These are phyloP conservation scores for Trametes meyenii DNA, from an alignment of 768 basidiomycete genomes.

Conservation along the genomic window DNA sequence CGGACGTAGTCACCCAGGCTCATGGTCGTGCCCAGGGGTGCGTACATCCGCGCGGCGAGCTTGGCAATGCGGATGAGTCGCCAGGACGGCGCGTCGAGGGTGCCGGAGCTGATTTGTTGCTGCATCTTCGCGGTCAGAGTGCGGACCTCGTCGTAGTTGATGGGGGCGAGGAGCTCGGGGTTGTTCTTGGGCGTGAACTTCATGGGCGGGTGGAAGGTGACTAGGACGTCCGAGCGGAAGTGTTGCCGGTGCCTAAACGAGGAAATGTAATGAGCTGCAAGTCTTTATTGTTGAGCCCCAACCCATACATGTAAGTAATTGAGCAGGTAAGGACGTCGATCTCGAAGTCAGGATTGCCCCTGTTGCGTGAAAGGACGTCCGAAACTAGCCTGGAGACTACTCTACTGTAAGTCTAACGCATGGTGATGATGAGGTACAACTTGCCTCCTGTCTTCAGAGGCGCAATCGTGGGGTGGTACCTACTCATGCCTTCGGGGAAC, in stretches of 20 bases:
- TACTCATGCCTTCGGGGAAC: slow-evolving; percentile 86
- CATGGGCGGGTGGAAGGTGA: slow-evolving; percentile 77
- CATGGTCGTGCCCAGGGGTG: slow-evolving; percentile 86
- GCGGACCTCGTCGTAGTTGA: slow-evolving; percentile 63
- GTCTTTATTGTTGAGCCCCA: not conserved
- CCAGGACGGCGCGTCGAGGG: slow-evolving; percentile 87
- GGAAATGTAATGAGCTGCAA: slow-evolving; percentile 12
- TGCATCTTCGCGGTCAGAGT: slow-evolving; percentile 63
- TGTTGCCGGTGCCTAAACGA: slow-evolving; percentile 73
- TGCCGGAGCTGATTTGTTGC: slow-evolving; percentile 71
- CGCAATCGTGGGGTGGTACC: slow-evolving; percentile 85
- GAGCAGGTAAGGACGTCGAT: slow-evolving; percentile 77
- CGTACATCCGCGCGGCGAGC: slow-evolving; percentile 79
- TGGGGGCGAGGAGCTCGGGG: slow-evolving; percentile 70
- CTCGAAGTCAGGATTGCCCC: slow-evolving; percentile 68
- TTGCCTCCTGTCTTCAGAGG: slow-evolving; percentile 85
- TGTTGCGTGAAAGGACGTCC: slow-evolving; percentile 72
- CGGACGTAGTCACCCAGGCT: slow-evolving; percentile 83
- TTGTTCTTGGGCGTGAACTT: slow-evolving; percentile 69
- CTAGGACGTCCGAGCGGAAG: slow-evolving; percentile 86
- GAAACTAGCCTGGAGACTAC: slow-evolving; percentile 81
- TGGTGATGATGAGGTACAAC: slow-evolving; percentile 12
- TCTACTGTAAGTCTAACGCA: not conserved
- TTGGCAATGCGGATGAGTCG: slow-evolving; percentile 73
- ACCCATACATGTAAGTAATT: slow-evolving; percentile 74